phyloP scores from a whole-genome alignment of 139 green algal species.

The Nannochloris sp. region DNA sequence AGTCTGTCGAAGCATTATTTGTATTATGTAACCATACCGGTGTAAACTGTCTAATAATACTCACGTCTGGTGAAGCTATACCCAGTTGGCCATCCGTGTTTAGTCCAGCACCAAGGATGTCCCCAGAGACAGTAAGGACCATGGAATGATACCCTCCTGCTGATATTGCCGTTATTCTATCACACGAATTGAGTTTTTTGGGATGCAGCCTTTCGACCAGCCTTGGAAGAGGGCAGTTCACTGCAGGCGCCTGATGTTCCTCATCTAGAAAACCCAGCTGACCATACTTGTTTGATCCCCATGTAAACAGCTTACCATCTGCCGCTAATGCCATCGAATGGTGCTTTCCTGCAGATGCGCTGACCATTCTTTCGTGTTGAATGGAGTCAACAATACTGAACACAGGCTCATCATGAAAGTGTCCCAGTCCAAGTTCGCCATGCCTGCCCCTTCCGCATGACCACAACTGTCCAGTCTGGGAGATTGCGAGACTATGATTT shows the following conservation, averaged over 20 bases:
- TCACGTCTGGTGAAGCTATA: not conserved
- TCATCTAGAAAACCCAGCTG: constrained; percentile 47
- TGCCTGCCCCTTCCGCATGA: constrained; percentile 57
- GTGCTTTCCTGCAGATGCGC: constrained; percentile 43
- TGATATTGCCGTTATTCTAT: constrained; percentile 59
- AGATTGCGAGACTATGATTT: constrained; percentile 75
- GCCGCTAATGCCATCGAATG: constrained; percentile 66
- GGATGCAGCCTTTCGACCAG: constrained; percentile 55
- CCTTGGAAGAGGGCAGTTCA: constrained; percentile 30
- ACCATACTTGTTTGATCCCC: constrained; percentile 48
- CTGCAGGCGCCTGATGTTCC: constrained; percentile 19
- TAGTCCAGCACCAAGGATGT: constrained; percentile 52
- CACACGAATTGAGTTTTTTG: constrained; percentile 31
- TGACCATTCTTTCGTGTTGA: constrained; percentile 43
- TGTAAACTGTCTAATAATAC: too few species aligned
- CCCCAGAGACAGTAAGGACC: constrained; percentile 58
- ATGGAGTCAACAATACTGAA: constrained; percentile 30
- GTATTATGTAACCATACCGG: too few species aligned
- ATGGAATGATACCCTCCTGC: constrained; percentile 59
- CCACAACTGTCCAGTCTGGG: constrained; percentile 54
- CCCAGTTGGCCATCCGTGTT: constrained; percentile 49
- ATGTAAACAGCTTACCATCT: constrained; percentile 71
- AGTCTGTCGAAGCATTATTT: too few species aligned
- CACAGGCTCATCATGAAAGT: constrained; percentile 42
- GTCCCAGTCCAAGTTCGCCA: constrained; percentile 43